Conservation (phyloP, 2,329 filamentous ascomycete genomes). For the Diaporthe velutina region DNA sequence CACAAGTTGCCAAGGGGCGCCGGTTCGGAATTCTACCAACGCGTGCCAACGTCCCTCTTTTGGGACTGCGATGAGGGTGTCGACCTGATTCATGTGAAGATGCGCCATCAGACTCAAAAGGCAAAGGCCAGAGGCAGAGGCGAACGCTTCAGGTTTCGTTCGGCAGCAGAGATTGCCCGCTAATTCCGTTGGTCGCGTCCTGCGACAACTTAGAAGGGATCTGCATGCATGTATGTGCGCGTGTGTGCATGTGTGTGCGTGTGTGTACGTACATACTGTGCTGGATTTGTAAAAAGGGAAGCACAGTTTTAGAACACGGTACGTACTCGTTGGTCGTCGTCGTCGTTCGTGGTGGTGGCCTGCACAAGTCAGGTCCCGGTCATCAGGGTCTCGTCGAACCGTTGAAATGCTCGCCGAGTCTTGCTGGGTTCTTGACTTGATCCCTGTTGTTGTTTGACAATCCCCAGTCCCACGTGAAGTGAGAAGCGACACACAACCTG, state of each 20-base stretch:
- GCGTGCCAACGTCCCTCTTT: constrained; percentile 2
- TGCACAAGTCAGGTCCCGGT: constrained; percentile 12
- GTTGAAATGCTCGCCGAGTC: constrained; percentile 26
- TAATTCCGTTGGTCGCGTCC: background rate
- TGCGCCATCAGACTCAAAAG: background rate
- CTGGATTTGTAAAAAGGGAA: background rate
- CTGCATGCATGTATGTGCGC: background rate
- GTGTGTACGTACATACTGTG: background rate
- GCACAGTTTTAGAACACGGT: background rate
- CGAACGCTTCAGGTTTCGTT: background rate
- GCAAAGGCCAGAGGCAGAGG: background rate
- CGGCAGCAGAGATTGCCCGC: constrained; percentile 12
- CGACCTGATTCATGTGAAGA: constrained; percentile 29
- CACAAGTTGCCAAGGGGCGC: constrained; percentile 24
- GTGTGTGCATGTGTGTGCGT: background rate
- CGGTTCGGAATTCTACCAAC: background rate
- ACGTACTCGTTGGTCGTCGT: background rate
- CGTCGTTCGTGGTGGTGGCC: background rate
- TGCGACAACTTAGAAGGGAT: background rate
- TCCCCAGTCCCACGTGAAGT: constrained; percentile 21
- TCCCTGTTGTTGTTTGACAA: constrained; percentile 15
- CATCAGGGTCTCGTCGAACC: background rate
- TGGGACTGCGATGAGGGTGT: constrained; percentile 1
- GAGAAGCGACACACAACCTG: background rate
- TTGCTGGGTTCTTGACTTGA: constrained; percentile 6